A percentile compares a stretch with the other conserved stretches of the same genome.
phyloP scores from a whole-genome alignment of 192 early-diverging fungal genomes.

The Backusella circina region DNA sequence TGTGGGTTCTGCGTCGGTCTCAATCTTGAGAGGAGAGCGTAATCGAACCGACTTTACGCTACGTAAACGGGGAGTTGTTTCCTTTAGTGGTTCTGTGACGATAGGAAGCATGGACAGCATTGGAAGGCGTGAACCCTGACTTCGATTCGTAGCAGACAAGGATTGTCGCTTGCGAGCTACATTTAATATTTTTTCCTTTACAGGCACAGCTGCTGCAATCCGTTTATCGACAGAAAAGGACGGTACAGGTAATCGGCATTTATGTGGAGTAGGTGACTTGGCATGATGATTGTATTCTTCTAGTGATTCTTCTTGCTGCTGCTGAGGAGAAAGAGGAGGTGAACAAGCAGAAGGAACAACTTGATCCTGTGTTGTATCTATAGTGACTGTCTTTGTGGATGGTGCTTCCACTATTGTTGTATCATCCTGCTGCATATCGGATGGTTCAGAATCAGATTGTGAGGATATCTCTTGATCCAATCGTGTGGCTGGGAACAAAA shows the following conservation, averaged over 20 bases:
- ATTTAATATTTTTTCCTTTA: constrained; percentile 16
- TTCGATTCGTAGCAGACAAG: constrained; percentile 18
- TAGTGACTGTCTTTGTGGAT: neutral
- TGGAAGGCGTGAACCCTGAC: constrained; percentile 31
- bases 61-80: neutral
- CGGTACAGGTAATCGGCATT: constrained; percentile 24
- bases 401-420: neutral
- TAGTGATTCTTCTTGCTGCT: neutral
- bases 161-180: constrained; percentile 25
- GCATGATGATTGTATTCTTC: neutral
- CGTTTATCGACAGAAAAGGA: constrained; percentile 8
- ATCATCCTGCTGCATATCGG: constrained; percentile 2
- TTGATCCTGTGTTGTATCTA: neutral
- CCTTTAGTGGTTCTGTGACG: neutral
- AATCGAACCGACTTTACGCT: neutral
- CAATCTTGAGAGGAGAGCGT: neutral
- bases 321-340: neutral
- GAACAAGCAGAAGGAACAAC: neutral
- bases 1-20: neutral
- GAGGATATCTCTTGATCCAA: constrained; percentile 10
- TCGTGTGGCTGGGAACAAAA: constrained; percentile 21
- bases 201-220: constrained; percentile 1
- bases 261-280: neutral
- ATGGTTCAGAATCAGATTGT: constrained; percentile 14
- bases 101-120: constrained; percentile 5